Evolutionary conservation across 164 flowering plant species (phyloP), one percentile per base, ranked within the genome.

Genomic region (Stephania japonica): DNA sequence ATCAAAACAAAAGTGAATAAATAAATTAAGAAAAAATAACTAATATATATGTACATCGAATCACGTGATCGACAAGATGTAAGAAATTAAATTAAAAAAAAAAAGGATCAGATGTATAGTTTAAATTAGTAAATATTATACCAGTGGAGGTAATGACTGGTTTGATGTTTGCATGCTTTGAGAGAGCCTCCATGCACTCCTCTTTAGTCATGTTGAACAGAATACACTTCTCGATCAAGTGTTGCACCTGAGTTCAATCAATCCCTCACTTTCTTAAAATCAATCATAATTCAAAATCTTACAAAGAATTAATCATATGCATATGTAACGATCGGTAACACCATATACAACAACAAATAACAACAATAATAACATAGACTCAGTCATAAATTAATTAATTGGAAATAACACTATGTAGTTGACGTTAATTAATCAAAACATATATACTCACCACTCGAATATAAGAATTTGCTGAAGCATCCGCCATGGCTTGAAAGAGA

Each of bases 81-180:
- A 32, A 32, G 38, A 32, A n/a, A n/a, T n/a, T n/a, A n/a, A n/a
- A n/a, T n/a, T n/a, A n/a, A n/a, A 32, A 32, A 32, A 32, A 32
- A 32, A 32, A 32, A 32, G 38, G 38, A 32, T 32, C 38, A 32
- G 38, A 32, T 32, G 38, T 32, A 32, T 32, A 32, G 38, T 32
- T 32, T 32, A 4, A 32, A 32, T 32, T 32, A 32, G 38, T 0
- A 32, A 32, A 32, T 4, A 32, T 32, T 32, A 23, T 59, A 67
- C 98, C 97, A 18, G 98, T 93, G 74, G 97, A 84, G 63, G 98
- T 93, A 67, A 93, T 86, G 70, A 88, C 83, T 0, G 97, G 97
- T 47, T 84, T 76, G 85, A 93, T 91, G 43, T 90, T 84, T 23
- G 98, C 97, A 80, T 90, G 96, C 66, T 86, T 93, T 56, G 90